phyloP scores from a whole-genome alignment of 1,284 basidiomycete species.

The Coriolopsis trogii region DNA sequence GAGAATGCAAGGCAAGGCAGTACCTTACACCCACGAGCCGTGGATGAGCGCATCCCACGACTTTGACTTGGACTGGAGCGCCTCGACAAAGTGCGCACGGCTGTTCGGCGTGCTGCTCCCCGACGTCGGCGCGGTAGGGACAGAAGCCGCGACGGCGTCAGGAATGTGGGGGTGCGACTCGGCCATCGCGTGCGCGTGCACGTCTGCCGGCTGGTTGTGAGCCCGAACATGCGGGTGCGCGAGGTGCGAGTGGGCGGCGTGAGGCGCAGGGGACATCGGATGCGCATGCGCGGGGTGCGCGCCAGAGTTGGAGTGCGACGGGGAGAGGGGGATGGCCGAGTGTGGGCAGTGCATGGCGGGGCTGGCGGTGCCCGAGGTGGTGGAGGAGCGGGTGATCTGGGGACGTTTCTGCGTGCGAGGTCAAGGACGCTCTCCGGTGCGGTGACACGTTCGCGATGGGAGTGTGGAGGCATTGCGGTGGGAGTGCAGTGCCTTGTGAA shows the following conservation, averaged over 20 bases:
- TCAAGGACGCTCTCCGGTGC: constrained; percentile 10
- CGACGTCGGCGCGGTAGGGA: constrained; percentile 5
- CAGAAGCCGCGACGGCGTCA: constrained; percentile 14
- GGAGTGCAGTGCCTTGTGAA: neutral
- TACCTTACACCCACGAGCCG: constrained; percentile 33
- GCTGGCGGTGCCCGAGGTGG: constrained; percentile 34
- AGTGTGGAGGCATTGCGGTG: neutral
- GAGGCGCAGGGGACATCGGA: neutral
- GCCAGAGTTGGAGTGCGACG: constrained; percentile 12
- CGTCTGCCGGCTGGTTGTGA: constrained; percentile 2
- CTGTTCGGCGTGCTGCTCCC: constrained; percentile 15
- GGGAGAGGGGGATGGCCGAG: constrained; percentile 20
- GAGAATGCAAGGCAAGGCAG: too few species aligned
- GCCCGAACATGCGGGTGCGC: neutral
- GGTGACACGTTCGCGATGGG: too few species aligned
- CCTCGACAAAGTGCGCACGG: constrained; percentile 32
- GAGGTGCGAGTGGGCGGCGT: neutral
- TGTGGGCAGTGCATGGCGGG: constrained; percentile 25
- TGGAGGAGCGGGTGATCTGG: constrained; percentile 25
- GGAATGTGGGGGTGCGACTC: constrained; percentile 17
- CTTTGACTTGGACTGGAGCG: constrained; percentile 34
- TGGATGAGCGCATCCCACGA: constrained; percentile 37
- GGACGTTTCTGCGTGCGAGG: constrained; percentile 32
- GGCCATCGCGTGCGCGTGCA: constrained; percentile 9
- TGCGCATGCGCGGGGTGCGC: constrained; percentile 10